These are phyloP conservation scores for Sphaerostilbella broomeana DNA, from an alignment of 2,329 filamentous ascomycete genomes.

Conservation along the genomic window DNA sequence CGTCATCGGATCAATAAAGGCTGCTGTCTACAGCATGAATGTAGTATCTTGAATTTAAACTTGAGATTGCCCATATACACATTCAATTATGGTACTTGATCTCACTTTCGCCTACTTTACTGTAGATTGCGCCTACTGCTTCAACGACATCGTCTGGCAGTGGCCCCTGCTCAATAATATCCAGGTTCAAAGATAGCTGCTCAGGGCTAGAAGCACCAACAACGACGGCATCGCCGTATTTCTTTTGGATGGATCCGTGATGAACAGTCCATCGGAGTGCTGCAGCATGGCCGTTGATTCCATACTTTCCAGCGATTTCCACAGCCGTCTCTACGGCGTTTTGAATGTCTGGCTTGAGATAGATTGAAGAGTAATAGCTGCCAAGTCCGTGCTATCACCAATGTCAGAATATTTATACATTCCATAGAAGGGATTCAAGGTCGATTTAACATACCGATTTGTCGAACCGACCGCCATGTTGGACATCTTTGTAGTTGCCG, in stretches of 20 bases:
- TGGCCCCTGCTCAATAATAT: conserved; percentile 51
- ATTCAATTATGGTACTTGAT: conserved; percentile 5
- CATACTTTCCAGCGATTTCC: conserved; percentile 2
- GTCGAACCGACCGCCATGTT: conserved; percentile 3
- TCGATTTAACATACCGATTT: background rate
- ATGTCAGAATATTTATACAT: too few species aligned
- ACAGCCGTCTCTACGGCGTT: conserved; percentile 1
- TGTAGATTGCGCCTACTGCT: conserved; percentile 1
- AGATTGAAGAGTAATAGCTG: background rate
- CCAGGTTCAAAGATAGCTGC: conserved; percentile 45
- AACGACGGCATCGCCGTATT: conserved; percentile 41
- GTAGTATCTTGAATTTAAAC: too few species aligned
- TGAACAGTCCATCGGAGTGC: conserved; percentile 51
- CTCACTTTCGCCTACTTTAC: background rate
- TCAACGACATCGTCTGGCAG: conserved; percentile 58
- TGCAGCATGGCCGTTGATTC: conserved; percentile 47
- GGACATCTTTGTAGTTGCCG: conserved; percentile 5
- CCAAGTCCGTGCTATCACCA: too few species aligned
- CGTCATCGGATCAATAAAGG: too few species aligned
- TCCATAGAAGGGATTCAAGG: background rate
- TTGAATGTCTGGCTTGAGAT: conserved; percentile 6
- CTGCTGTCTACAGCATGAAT: too few species aligned
- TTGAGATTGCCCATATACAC: too few species aligned
- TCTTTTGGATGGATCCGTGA: conserved; percentile 47
- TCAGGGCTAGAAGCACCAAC: conserved; percentile 43